phyloP scores from a whole-genome alignment of 1,284 basidiomycete genomes.

The Irpex sp. region DNA sequence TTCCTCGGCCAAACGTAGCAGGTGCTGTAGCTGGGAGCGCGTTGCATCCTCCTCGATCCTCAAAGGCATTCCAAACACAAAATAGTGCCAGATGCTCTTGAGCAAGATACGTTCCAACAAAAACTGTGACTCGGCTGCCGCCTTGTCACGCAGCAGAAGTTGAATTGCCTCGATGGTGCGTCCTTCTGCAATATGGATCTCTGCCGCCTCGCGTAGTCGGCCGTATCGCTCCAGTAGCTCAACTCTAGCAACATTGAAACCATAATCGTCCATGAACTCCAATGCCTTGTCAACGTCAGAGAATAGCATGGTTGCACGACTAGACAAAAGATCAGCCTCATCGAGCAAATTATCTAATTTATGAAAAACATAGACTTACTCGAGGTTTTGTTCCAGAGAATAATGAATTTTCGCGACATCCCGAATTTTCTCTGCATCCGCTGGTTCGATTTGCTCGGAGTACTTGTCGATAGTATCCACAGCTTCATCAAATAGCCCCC shows the following conservation, averaged over 20 bases:
- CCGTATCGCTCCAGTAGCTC: constrained; percentile 42
- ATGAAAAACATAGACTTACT: constrained; percentile 33
- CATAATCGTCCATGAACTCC: constrained; percentile 55
- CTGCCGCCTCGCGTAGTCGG: constrained; percentile 48
- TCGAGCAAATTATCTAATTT: neutral
- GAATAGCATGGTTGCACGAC: constrained; percentile 50
- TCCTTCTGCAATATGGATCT: constrained; percentile 50
- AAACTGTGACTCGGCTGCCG: neutral
- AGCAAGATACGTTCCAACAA: constrained; percentile 22
- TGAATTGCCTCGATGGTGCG: constrained; percentile 44
- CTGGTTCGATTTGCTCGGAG: constrained; percentile 27
- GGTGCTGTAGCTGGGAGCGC: neutral
- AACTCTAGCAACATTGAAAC: constrained; percentile 49
- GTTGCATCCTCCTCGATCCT: constrained; percentile 2
- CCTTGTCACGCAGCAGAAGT: constrained; percentile 35
- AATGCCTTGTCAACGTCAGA: constrained; percentile 46
- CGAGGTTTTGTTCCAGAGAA: constrained; percentile 38
- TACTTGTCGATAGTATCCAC: constrained; percentile 41
- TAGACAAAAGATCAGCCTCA: constrained; percentile 19
- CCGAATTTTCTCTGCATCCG: constrained; percentile 38
- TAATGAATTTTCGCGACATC: constrained; percentile 50
- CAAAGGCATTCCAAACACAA: constrained; percentile 23
- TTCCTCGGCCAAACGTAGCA: neutral
- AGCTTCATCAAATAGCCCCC: constrained; percentile 50
- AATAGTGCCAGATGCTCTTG: constrained; percentile 23